Conservation (phyloP, 2,329 filamentous ascomycete species). For the Ophidiomyces ophidiicola region DNA sequence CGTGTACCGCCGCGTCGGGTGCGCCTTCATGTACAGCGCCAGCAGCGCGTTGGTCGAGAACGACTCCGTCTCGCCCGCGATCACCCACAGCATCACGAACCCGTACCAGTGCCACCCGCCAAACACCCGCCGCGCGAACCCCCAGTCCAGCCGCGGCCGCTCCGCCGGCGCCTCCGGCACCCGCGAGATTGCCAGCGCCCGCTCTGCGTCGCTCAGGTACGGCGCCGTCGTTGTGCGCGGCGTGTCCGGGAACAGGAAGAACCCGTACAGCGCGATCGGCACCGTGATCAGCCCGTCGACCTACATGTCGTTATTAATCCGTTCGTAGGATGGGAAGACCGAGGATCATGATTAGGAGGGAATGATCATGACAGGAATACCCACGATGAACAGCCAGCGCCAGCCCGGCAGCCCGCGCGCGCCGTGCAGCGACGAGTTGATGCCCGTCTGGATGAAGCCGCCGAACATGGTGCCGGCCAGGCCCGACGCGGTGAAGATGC, state of each 20-base stretch:
- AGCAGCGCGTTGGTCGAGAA: conserved; percentile 54
- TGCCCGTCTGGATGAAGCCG: conserved; percentile 28
- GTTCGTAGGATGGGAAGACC: too few relatives aligned
- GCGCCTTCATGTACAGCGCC: conserved; percentile 39
- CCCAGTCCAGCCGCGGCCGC: conserved; percentile 17
- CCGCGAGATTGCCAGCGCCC: conserved; percentile 23
- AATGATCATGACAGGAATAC: conserved; percentile 2
- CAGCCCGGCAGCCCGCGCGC: conserved; percentile 22
- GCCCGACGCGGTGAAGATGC: conserved; percentile 27
- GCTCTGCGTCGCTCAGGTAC: conserved; percentile 25
- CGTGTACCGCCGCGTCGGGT: conserved; percentile 35
- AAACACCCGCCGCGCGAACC: conserved; percentile 25
- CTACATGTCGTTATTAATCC: conserved; percentile 14
- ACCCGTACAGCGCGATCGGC: conserved; percentile 34
- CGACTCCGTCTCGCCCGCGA: conserved; percentile 59
- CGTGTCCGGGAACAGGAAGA: conserved; percentile 31
- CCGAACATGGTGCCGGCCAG: conserved; percentile 28
- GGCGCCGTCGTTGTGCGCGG: conserved; percentile 27
- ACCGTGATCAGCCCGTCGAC: conserved; percentile 33
- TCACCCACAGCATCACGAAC: conserved; percentile 37
- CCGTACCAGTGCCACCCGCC: conserved; percentile 28
- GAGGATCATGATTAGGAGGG: neutral
- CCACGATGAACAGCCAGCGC: conserved; percentile 30
- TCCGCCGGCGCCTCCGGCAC: conserved; percentile 20
- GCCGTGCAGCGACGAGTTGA: conserved; percentile 23